Base-by-base conservation (phyloP, 1,139 yeast genomes). In the Sugiyamaella neomexicana region DNA sequence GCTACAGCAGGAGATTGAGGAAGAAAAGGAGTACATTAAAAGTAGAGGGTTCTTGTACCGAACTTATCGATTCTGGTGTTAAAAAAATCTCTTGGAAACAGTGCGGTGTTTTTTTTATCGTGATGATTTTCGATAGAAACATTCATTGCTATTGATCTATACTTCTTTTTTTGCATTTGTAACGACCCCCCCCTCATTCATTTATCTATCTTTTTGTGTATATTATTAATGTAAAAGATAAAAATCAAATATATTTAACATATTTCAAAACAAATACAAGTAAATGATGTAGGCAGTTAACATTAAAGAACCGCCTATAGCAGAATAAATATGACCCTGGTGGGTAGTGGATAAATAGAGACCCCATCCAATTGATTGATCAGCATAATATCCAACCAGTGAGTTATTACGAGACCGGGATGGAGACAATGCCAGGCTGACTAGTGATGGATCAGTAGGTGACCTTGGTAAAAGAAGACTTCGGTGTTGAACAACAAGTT, bases 1-100 rank as follows among this genome's bases (percentile, higher is more conserved):
- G 53, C 64, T 80, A 55, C 73, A 69, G 64, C 81, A 78, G 63
- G 83, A 80, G 64, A 72, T 76, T 50, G 75, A 72, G 46, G 81
- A 77, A 66, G 76, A 77, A 57, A 68, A 68, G 57, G 79, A 72
- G 47, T 57, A 62, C 55, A 56, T 71, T 60, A 68, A 62, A 34
- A 65, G 65, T 65, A 67, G 63, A 62, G 72, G 60, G 65, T 75
- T 55, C 69, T 76, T 38, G 60, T 72, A 63, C 66, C 73, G 75
- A 58, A 43, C 66, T 27, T 72, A 67, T 59, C 61, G 68, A 56
- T 74, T 75, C 70, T 75, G 80, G 76, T 80, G 83, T 63, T 80
- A 38, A 25, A 5, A n/a, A n/a, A n/a, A n/a, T n/a, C n/a, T 29
- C 10, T 17, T n/a, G n/a, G 20, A 45, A 15, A 32, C 3, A 13